A percentile compares a stretch with the other conserved stretches of the same genome.
These are phyloP conservation scores for Senna tora DNA, from an alignment of 306 rosid species.

Conservation along the genomic window DNA sequence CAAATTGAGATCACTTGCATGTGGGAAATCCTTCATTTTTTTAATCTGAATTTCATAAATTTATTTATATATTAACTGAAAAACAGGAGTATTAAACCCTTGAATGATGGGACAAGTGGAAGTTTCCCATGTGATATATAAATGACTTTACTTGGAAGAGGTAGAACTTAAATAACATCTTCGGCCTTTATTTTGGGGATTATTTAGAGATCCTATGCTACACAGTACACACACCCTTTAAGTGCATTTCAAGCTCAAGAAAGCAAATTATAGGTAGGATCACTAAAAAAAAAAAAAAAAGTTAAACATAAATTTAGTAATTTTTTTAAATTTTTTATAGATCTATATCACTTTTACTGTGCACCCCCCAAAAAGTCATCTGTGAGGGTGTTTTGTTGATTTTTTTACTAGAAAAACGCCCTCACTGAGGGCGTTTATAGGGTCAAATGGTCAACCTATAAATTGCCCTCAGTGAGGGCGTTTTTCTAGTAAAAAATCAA, in stretches of 20 bases:
- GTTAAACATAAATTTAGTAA: too few species aligned
- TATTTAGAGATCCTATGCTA: conserved; percentile 52
- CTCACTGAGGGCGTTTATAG: too few species aligned
- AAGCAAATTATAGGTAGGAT: conserved; percentile 36
- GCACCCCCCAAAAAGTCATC: too few species aligned
- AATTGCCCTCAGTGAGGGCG: too few species aligned
- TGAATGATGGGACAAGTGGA: conserved; percentile 48
- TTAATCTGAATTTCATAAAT: conserved; percentile 3
- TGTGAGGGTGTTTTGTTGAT: too few species aligned
- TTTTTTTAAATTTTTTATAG: too few species aligned
- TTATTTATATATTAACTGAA: conserved; percentile 37
- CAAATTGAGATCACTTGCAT: conserved; percentile 43
- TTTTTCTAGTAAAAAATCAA: too few species aligned
- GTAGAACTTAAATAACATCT: conserved; percentile 39
- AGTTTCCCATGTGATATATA: conserved; percentile 56
- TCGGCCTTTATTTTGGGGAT: conserved; percentile 49
- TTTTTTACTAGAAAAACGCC: too few species aligned
- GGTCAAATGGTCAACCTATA: too few species aligned
- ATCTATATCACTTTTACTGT: too few species aligned
- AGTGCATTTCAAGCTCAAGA: conserved; percentile 55
- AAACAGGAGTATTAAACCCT: conserved; percentile 40
- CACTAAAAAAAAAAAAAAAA: too few species aligned
- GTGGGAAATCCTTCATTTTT: conserved; percentile 39
- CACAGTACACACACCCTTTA: conserved; percentile 35
- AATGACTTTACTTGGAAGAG: conserved; percentile 50